Evolutionary conservation across 176 grass and related monocot genomes (phyloP), one percentile per base, ranked within the genome.

Genomic region (Avena eriantha): DNA sequence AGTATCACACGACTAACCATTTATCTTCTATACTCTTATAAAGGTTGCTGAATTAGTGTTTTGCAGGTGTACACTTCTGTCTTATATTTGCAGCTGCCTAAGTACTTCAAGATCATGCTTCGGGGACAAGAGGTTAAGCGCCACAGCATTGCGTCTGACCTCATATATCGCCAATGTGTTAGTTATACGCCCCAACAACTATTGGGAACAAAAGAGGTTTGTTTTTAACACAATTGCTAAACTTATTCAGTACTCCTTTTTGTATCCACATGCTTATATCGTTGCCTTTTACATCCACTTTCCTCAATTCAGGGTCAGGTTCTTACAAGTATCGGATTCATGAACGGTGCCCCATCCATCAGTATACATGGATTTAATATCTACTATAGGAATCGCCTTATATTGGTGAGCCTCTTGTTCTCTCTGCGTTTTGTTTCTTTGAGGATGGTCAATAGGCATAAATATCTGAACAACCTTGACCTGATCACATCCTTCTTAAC

Each of bases 281-380:
- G 31, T 15, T 59, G 7, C 7, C 26, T 76, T 58, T 23, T 84
- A 11, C 35, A 49, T 68, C 46, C 36, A 33, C 63, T 71, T 80
- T 55, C 34, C n/a, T 86, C 26, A 60, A 86, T 80, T 55, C 83
- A 91, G 89, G 80, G 11, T 51, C 53, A 89, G 86, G 92, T 91
- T n/a, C 0, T 91, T 83, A 91, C 89, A 14, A 86, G 55, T n/a
- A 89, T 93, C 17, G 92, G 92, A 59, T 93, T 91, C 80, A 72
- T 93, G 76, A 59, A 89, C 18, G 92, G 86, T 10, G 15, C 89
- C 61, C 92, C 89, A 73, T 36, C n/a, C 34, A 19, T 93, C 45
- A 87, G 58, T 9, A 53, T 93, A 9, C 92, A 93, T 26, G 92
- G 92, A 67, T 93, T 93, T 75, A 93, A 89, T 64, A 93, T 93